These are phyloP conservation scores for Xerocomellus intermedius DNA, from an alignment of 768 basidiomycete genomes.

Conservation along the genomic window DNA sequence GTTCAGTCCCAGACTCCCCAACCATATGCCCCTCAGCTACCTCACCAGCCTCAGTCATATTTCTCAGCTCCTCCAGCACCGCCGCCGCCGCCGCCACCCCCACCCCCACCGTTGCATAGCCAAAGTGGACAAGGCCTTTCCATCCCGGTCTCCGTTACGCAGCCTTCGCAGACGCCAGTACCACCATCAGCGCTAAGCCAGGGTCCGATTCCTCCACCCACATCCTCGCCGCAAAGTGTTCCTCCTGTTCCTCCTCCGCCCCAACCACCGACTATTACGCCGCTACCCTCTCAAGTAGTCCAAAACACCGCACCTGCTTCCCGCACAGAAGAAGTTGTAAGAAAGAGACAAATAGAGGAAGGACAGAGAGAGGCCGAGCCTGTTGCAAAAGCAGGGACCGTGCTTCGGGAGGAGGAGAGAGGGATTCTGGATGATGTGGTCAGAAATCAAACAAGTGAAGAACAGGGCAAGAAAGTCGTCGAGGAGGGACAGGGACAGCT, in stretches of 20 bases:
- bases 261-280: constrained; percentile 20
- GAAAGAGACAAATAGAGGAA: constrained; percentile 45
- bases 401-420: neutral
- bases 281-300: constrained; percentile 15
- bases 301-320: neutral
- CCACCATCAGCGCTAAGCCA: neutral
- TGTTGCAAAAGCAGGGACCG: neutral
- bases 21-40: constrained; percentile 12
- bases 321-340: constrained; percentile 33
- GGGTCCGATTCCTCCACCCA: constrained; percentile 3
- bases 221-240: constrained; percentile 1
- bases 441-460: constrained; percentile 19
- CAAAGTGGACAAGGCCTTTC: constrained; percentile 1
- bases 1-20: constrained; percentile 14
- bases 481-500: neutral
- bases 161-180: constrained; percentile 6
- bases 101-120: constrained; percentile 5
- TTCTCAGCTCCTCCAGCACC: constrained; percentile 23
- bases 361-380: neutral
- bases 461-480: constrained; percentile 15
- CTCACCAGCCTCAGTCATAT: constrained; percentile 21
- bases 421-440: neutral
- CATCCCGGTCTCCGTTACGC: neutral
- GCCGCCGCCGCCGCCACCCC: constrained; percentile 12
- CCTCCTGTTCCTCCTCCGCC: constrained; percentile 9